Evolutionary conservation across 2,329 filamentous ascomycete genomes (phyloP).

Genomic region (Sporothrix variecibatus): DNA sequence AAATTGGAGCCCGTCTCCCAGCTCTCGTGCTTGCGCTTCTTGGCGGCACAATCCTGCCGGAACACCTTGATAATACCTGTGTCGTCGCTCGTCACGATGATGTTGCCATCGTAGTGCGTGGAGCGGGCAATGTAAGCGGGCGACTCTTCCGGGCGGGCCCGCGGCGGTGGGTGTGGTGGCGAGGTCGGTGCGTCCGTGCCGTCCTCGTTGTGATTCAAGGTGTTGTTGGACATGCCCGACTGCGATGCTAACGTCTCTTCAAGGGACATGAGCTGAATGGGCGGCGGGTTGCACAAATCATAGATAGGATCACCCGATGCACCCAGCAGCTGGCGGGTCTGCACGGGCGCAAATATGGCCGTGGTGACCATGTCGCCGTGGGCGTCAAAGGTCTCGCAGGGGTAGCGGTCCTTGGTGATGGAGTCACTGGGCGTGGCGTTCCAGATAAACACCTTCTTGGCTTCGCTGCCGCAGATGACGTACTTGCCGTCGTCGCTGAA

Average conservation of each 20-base stretch:
- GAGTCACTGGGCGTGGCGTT: constrained; percentile 61
- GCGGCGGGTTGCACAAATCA: constrained; percentile 92
- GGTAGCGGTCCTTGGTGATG: constrained; percentile 74
- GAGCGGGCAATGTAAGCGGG: constrained; percentile 77
- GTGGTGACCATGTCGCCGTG: constrained; percentile 86
- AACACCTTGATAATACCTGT: constrained; percentile 91
- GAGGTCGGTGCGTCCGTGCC: constrained; percentile 19
- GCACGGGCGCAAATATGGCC: constrained; percentile 80
- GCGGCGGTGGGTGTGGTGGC: constrained; percentile 5
- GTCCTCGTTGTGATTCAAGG: constrained; percentile 18
- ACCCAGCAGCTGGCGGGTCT: constrained; percentile 74
- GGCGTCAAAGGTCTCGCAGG: constrained; percentile 87
- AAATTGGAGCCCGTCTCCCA: constrained; percentile 80
- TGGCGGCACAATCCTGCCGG: constrained; percentile 86
- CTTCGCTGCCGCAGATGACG: constrained; percentile 91
- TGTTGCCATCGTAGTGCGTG: constrained; percentile 78
- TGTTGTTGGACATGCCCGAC: constrained; percentile 31
- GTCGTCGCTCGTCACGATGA: constrained; percentile 88
- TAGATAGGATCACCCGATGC: constrained; percentile 90
- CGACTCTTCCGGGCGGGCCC: constrained; percentile 61
- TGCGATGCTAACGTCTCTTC: constrained; percentile 57
- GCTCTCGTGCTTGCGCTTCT: constrained; percentile 72
- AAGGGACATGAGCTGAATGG: constrained; percentile 76
- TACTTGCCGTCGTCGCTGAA: constrained; percentile 87
- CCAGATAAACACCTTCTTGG: constrained; percentile 90